phyloP scores from a whole-genome alignment of 192 early-diverging fungal genomes.

The Backusella circina region DNA sequence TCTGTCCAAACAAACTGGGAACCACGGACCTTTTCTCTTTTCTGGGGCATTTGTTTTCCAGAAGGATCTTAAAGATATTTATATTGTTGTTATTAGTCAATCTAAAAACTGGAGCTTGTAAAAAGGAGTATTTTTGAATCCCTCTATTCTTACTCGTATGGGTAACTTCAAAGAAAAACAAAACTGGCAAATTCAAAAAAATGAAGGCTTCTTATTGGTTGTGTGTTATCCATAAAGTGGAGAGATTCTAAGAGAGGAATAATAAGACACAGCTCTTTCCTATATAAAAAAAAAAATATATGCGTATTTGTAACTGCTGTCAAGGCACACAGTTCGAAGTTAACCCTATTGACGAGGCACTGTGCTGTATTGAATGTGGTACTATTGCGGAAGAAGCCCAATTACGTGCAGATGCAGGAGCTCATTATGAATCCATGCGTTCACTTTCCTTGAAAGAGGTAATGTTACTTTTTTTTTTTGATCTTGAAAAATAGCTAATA shows the following conservation, averaged over 20 bases:
- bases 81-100: too few species aligned
- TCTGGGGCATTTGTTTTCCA: too few species aligned
- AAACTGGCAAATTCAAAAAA: background rate
- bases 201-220: background rate
- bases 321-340: background rate
- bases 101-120: too few species aligned
- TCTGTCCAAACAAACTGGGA: too few species aligned
- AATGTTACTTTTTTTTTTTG: background rate
- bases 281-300: background rate
- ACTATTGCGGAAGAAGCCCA: background rate
- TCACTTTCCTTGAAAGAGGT: background rate
- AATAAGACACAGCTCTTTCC: background rate
- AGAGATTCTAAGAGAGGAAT: background rate
- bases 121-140: too few species aligned
- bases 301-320: background rate
- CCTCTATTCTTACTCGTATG: too few species aligned
- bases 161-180: too few species aligned
- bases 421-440: background rate
- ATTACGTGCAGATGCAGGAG: background rate
- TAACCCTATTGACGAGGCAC: background rate
- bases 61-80: too few species aligned
- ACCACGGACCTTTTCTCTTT: too few species aligned
- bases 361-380: background rate
- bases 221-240: background rate
- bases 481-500: background rate